A percentile compares a stretch with the other conserved stretches of the same genome.
phyloP scores from a whole-genome alignment of 768 basidiomycete species.

The Tremella fuciformis region DNA sequence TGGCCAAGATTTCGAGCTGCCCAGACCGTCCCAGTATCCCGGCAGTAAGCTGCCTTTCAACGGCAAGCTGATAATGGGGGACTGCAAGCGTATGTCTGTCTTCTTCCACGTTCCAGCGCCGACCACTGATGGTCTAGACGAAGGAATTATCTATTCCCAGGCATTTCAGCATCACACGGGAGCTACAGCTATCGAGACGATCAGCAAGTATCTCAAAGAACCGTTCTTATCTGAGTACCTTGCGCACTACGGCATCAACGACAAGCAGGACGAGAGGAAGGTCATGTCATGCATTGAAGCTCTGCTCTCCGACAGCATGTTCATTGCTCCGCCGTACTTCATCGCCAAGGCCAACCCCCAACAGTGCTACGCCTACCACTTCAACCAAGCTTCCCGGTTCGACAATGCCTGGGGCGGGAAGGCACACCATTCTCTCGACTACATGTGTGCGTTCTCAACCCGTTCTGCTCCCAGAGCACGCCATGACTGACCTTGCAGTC shows the following conservation, averaged over 20 bases:
- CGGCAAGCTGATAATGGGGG: neutral
- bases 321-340: slow-evolving; percentile 17
- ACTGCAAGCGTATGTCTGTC: slow-evolving; percentile 5
- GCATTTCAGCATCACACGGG: neutral
- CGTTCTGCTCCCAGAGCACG: neutral
- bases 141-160: neutral
- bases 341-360: slow-evolving; percentile 10
- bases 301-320: slow-evolving; percentile 14
- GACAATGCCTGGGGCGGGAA: slow-evolving; percentile 21
- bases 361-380: slow-evolving; percentile 14
- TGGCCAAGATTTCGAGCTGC: slow-evolving; percentile 11
- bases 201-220: slow-evolving; percentile 3
- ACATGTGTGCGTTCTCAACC: slow-evolving; percentile 15
- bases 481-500: neutral
- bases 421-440: slow-evolving; percentile 22
- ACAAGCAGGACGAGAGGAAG: slow-evolving; percentile 2
- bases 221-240: neutral
- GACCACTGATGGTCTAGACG: slow-evolving; percentile 4
- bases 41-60: neutral
- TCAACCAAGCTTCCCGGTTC: slow-evolving; percentile 11
- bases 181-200: neutral
- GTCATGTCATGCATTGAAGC: neutral
- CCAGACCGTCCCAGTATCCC: slow-evolving; percentile 10
- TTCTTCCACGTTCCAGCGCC: slow-evolving; percentile 8
- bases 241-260: slow-evolving; percentile 4